Percentiles rank a stretch among this genome's conserved stretches.
These are phyloP conservation scores for Endoconidiophora polonica DNA, from an alignment of 2,329 filamentous ascomycete genomes.

Conservation along the genomic window DNA sequence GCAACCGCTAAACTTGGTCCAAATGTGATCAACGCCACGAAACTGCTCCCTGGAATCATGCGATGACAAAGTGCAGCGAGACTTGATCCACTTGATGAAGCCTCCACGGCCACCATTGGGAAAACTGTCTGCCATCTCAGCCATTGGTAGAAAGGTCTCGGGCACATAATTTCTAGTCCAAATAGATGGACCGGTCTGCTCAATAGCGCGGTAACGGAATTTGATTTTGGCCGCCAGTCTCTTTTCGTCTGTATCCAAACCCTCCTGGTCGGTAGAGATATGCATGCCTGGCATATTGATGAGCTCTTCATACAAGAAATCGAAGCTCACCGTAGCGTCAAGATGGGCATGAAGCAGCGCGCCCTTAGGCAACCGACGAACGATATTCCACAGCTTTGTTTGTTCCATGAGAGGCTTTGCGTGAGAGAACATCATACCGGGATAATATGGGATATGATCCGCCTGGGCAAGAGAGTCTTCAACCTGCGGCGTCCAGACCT, in stretches of 20 bases:
- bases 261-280: conserved; percentile 40
- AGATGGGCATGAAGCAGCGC: conserved; percentile 72
- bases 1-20: conserved; percentile 61
- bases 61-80: conserved; percentile 52
- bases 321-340: conserved; percentile 79
- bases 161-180: conserved; percentile 50
- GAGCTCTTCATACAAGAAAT: conserved; percentile 58
- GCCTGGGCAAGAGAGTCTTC: conserved; percentile 52
- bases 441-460: conserved; percentile 50
- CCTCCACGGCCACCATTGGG: conserved; percentile 53
- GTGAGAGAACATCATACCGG: conserved; percentile 85
- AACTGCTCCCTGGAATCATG: conserved; percentile 65
- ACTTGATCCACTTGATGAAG: conserved; percentile 64
- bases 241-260: conserved; percentile 34
- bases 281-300: conserved; percentile 59
- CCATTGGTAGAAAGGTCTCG: conserved; percentile 39
- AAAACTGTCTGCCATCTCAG: conserved; percentile 53
- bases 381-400: conserved; percentile 72
- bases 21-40: conserved; percentile 68
- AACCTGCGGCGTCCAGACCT: conserved; percentile 58
- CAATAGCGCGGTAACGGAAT: conserved; percentile 41
- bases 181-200: conserved; percentile 24
- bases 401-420: conserved; percentile 75
- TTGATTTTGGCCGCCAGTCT: conserved; percentile 37
- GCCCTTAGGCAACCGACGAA: conserved; percentile 78